A percentile compares a stretch with the other conserved stretches of the same genome.
Conservation (phyloP, 139 green algal genomes). For the Pleodorina starrii region DNA sequence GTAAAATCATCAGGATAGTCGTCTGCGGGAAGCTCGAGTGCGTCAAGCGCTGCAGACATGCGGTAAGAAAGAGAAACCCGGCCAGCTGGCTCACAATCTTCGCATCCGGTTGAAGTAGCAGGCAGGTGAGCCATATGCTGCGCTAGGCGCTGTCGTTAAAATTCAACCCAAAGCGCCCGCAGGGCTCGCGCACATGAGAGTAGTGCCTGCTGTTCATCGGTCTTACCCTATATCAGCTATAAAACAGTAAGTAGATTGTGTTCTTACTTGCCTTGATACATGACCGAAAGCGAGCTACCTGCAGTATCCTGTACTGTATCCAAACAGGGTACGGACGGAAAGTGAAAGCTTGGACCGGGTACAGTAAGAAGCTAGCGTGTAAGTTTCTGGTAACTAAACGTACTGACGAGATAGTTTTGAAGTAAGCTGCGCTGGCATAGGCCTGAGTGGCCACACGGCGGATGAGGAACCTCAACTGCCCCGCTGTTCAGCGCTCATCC, state of each 20-base stretch:
- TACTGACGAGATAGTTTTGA: not conserved
- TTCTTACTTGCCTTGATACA: too few species aligned
- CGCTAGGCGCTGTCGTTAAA: not conserved
- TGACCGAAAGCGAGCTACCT: too few species aligned
- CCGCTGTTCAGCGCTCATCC: not conserved
- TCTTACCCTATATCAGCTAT: not conserved
- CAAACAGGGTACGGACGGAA: too few species aligned
- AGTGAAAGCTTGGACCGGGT: too few species aligned
- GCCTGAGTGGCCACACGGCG: not conserved
- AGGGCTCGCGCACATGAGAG: not conserved
- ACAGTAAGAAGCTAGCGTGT: not conserved
- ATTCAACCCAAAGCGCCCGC: not conserved
- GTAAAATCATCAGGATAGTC: slow-evolving; percentile 23
- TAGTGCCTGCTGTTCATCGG: not conserved
- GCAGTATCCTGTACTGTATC: too few species aligned
- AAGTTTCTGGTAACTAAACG: not conserved
- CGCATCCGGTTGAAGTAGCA: not conserved
- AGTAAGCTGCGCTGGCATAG: not conserved
- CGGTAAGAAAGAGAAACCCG: not conserved
- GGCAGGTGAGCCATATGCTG: not conserved
- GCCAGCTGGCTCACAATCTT: not conserved
- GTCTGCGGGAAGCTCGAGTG: not conserved
- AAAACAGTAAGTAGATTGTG: not conserved
- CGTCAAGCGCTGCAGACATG: slow-evolving; percentile 14
- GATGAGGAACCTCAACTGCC: not conserved